These are phyloP conservation scores for Neurospora sp. DNA, from an alignment of 495 filamentous ascomycete genomes.

Conservation along the genomic window DNA sequence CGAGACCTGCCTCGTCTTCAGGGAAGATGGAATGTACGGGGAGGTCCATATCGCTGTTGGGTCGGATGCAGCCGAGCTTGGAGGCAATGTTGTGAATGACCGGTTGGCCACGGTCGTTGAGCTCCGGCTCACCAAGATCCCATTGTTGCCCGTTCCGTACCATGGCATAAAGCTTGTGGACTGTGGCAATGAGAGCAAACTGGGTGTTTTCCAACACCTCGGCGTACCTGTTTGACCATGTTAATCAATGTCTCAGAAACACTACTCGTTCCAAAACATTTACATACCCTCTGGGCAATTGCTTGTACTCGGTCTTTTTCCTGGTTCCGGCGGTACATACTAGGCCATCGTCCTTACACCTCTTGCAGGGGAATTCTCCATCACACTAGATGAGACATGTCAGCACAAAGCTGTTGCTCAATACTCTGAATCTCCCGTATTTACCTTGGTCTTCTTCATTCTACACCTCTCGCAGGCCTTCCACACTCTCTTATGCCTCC, in stretches of 20 bases:
- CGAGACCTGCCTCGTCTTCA: constrained; percentile 41
- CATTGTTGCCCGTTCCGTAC: constrained; percentile 42
- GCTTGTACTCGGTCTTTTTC: constrained; percentile 51
- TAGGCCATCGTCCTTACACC: constrained; percentile 53
- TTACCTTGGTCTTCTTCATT: constrained; percentile 63
- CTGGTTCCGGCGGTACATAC: constrained; percentile 48
- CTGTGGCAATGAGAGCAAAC: constrained; percentile 45
- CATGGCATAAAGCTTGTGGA: constrained; percentile 50
- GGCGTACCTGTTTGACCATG: constrained; percentile 32
- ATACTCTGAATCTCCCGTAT: not conserved
- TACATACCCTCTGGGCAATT: constrained; percentile 40
- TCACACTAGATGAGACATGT: constrained; percentile 40
- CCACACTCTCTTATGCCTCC: constrained; percentile 54
- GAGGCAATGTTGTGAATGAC: constrained; percentile 48
- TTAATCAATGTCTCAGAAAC: constrained; percentile 11
- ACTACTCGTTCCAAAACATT: not conserved
- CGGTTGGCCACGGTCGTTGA: constrained; percentile 46
- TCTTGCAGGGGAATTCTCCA: constrained; percentile 55
- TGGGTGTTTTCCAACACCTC: constrained; percentile 50
- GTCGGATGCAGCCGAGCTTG: constrained; percentile 47
- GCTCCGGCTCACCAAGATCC: constrained; percentile 45
- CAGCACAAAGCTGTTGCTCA: not conserved
- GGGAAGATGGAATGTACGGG: constrained; percentile 42
- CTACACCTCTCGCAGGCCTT: constrained; percentile 63
- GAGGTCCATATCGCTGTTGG: constrained; percentile 44